Conservation (phyloP, 129 eudicot genomes). For the Pittosporum tobira region DNA sequence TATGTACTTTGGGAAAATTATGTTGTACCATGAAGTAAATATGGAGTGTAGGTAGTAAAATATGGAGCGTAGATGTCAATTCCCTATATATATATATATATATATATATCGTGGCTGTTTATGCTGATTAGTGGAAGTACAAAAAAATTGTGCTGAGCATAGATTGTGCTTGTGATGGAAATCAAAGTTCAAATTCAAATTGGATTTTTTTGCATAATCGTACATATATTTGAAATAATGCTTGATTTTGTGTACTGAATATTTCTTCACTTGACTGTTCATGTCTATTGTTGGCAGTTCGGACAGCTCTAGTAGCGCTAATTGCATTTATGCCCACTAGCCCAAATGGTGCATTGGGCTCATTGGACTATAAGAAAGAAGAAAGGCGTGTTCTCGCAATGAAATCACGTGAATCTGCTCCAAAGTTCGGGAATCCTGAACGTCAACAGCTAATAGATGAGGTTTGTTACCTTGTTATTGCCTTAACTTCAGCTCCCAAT, state of each 20-base stretch:
- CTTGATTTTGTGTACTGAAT: not conserved
- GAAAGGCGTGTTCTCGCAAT: conserved; percentile 77
- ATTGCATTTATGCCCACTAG: conserved; percentile 97
- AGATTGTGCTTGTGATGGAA: too few species aligned
- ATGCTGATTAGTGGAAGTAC: not conserved
- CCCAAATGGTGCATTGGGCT: conserved; percentile 96
- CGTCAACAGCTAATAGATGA: conserved; percentile 89
- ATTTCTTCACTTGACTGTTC: not conserved
- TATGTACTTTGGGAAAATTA: too few species aligned
- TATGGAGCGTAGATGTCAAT: too few species aligned
- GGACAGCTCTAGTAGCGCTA: conserved; percentile 89
- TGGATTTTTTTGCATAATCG: too few species aligned
- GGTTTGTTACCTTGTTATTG: conserved; percentile 36
- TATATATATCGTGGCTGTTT: too few species aligned
- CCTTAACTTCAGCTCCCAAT: not conserved
- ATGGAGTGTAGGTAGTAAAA: too few species aligned
- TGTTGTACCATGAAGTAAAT: too few species aligned
- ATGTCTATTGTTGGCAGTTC: conserved; percentile 40
- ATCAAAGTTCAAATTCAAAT: too few species aligned
- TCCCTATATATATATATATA: too few species aligned
- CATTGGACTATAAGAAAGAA: conserved; percentile 82
- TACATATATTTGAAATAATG: too few species aligned
- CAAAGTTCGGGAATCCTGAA: conserved; percentile 75
- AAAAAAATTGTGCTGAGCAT: too few species aligned
- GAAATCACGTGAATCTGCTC: conserved; percentile 81